Conservation (phyloP, 768 basidiomycete genomes). For the Glaciozyma antarctica region DNA sequence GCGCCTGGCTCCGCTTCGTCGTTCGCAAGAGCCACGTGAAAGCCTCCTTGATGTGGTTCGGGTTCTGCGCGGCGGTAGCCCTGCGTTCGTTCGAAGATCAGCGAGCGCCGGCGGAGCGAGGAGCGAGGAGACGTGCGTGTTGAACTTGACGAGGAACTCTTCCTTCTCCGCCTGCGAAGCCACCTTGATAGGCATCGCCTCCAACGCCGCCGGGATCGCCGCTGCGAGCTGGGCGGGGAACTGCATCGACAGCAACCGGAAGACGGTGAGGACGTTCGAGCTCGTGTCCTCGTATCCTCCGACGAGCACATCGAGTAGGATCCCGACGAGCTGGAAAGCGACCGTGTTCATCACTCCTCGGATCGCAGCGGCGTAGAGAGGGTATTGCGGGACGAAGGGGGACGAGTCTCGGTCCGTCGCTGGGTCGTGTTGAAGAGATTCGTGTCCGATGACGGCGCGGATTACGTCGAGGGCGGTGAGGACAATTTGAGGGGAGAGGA, state of each 20-base stretch:
- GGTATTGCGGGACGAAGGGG: conserved; percentile 8
- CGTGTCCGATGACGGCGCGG: conserved; percentile 63
- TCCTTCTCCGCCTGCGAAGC: conserved; percentile 49
- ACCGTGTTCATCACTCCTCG: conserved; percentile 47
- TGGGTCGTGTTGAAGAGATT: conserved; percentile 45
- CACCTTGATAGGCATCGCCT: conserved; percentile 50
- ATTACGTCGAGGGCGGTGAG: conserved; percentile 73
- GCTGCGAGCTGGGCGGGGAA: conserved; percentile 60
- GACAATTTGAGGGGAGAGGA: conserved; percentile 71
- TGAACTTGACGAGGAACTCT: conserved; percentile 64
- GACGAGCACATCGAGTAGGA: conserved; percentile 59
- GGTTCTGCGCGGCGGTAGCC: conserved; percentile 54
- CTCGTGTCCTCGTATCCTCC: conserved; percentile 76
- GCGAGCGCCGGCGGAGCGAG: not conserved
- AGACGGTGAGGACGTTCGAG: conserved; percentile 62
- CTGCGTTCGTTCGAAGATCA: conserved; percentile 40
- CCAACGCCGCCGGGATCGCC: conserved; percentile 65
- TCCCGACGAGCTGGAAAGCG: conserved; percentile 55
- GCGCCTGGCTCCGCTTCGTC: conserved; percentile 24
- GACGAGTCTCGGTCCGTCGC: not conserved
- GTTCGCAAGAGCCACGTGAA: conserved; percentile 41
- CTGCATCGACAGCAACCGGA: conserved; percentile 57
- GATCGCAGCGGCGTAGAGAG: conserved; percentile 54
- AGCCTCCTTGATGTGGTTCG: conserved; percentile 73
- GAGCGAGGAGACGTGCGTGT: conserved; percentile 50